phyloP scores from a whole-genome alignment of 257 asterid genomes.

The Cinchona pubescens region DNA sequence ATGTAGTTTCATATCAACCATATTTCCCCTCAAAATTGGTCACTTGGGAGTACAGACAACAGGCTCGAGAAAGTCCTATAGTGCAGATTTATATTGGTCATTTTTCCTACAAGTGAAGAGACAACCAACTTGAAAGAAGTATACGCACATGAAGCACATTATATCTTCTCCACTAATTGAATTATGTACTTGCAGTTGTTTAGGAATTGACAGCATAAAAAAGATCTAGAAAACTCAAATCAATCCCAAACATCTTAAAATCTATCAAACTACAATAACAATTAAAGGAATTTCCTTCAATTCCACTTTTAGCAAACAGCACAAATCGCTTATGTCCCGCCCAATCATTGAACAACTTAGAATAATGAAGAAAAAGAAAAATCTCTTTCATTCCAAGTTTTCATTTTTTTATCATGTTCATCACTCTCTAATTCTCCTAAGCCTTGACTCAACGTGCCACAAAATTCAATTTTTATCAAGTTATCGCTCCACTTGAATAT shows the following conservation, averaged over 20 bases:
- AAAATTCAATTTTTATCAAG: not conserved
- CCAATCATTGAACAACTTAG: not conserved
- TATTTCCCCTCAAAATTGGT: not conserved
- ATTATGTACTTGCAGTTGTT: not conserved
- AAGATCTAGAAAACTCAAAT: not conserved
- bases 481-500: not conserved
- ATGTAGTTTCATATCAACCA: not conserved
- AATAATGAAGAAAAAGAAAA: not conserved
- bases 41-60: not conserved
- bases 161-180: not conserved
- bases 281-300: not conserved
- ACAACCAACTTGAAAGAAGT: not conserved
- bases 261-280: not conserved
- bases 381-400: not conserved
- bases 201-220: not conserved
- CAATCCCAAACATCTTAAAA: too few species aligned
- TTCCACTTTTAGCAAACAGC: not conserved
- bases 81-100: not conserved
- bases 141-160: not conserved
- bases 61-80: not conserved
- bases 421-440: not conserved
- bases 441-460: not conserved
- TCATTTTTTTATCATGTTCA: not conserved
- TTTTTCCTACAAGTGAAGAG: not conserved
- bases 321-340: not conserved